Base-by-base conservation (phyloP, 2,329 filamentous ascomycete genomes). In the Plenodomus lindquistii region DNA sequence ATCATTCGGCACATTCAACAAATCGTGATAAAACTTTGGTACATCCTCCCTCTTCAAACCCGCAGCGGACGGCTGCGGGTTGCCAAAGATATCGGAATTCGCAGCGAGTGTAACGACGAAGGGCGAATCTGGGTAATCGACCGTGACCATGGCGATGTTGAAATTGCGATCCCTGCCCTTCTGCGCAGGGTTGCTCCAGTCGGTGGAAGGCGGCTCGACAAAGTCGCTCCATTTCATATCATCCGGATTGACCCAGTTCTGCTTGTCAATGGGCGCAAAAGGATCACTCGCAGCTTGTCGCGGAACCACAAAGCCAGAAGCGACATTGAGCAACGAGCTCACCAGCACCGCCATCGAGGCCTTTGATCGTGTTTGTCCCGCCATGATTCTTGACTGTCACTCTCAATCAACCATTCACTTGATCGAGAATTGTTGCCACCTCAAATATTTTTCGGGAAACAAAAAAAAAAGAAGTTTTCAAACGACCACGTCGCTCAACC, bases 61-160 rank as follows among this genome's bases (percentile, higher is more conserved):
- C 3, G 75, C 71, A 11, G 70, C 74, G 20, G 69, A 55, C 1
- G 77, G 73, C 44, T 77, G 75, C 1, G 79, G 79, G 48, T 82
- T 82, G 3, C 70, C 73, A 58, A 80, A 82, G 16, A 80, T 73
- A 29, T 77, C 79, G 4, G 78, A 79, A 21, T 74, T 71, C 5
- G 75, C 58, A 3, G 72, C 55, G 39, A 75, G 70, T 0, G 77
- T 81, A 45, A 82, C 73, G 19, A 76, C 75, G 57, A 82, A 82
- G 2, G 77, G 71, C 40, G 63, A 63, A 46, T 82, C 78, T 0
- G 74, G 63, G 54, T 81, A 82, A 62, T 82, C 80, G 27, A 82
- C 73, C 1, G 76, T 71, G 20, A 82, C 75, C 50, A 82, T 74
- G 4, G 79, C 80, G 48, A 82, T 82, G 53, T 81, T 81, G 70